phyloP scores from a whole-genome alignment of 1,284 basidiomycete genomes.

The Puccinia hordei region DNA sequence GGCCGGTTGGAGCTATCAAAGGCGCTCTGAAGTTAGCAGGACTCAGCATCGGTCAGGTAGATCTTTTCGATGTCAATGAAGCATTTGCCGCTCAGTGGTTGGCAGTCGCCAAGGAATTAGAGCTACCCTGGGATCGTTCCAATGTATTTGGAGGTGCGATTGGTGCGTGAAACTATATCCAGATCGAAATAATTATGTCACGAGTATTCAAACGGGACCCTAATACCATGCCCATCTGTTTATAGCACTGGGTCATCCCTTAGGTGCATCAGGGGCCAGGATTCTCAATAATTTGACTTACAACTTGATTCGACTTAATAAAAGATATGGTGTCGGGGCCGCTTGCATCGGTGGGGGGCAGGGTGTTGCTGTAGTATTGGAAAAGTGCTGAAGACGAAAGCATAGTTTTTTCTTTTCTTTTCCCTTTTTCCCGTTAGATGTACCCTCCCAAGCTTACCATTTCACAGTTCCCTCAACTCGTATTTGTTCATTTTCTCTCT shows the following conservation, averaged over 20 bases:
- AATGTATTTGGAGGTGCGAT: slow-evolving; percentile 64
- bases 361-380: slow-evolving; percentile 61
- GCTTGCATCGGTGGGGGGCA: slow-evolving; percentile 65
- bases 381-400: slow-evolving; percentile 50
- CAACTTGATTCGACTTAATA: slow-evolving; percentile 64
- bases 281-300: slow-evolving; percentile 64
- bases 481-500: too few relatives aligned
- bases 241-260: slow-evolving; percentile 64
- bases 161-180: slow-evolving; percentile 51
- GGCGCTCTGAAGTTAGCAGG: slow-evolving; percentile 60
- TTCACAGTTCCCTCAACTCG: too few relatives aligned
- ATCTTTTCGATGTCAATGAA: slow-evolving; percentile 66
- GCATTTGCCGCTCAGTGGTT: slow-evolving; percentile 95
- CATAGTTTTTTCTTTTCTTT: not conserved
- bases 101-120: slow-evolving; percentile 84
- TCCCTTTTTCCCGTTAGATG: too few relatives aligned
- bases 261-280: slow-evolving; percentile 64
- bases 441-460: too few relatives aligned
- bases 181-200: not conserved
- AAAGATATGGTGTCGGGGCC: slow-evolving; percentile 64
- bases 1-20: slow-evolving; percentile 63
- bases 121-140: slow-evolving; percentile 66
- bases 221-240: not conserved
- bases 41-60: slow-evolving; percentile 62
- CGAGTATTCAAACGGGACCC: not conserved